Evolutionary conservation across 1,284 basidiomycete species (phyloP).

Genomic region (Sporisorium reilianum): DNA sequence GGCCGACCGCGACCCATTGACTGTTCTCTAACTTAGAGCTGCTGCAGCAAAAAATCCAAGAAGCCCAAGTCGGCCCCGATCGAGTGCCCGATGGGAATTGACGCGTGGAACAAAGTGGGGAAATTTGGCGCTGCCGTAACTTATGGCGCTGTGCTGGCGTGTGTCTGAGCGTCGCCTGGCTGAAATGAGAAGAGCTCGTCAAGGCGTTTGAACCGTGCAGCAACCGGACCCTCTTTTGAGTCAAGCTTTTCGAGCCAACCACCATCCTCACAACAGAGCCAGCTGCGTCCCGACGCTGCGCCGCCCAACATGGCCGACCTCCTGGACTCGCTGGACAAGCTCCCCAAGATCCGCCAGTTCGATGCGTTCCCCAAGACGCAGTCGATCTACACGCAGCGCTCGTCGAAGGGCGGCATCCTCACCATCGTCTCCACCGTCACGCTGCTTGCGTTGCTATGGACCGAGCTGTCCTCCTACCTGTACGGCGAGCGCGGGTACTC

Average conservation of each 20-base stretch:
- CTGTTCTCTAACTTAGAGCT: conserved; percentile 37
- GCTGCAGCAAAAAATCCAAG: neutral
- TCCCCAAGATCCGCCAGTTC: conserved; percentile 66
- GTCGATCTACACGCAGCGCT: conserved; percentile 85
- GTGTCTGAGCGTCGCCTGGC: neutral
- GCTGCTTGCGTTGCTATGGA: conserved; percentile 81
- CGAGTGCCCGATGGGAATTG: neutral
- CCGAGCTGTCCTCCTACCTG: conserved; percentile 88
- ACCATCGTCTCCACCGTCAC: conserved; percentile 82
- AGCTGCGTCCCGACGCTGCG: neutral
- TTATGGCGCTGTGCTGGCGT: neutral
- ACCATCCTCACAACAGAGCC: neutral
- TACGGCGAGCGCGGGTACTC: conserved; percentile 81
- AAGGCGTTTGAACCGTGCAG: neutral
- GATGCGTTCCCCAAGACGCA: conserved; percentile 73
- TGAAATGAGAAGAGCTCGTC: neutral
- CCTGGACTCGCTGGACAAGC: conserved; percentile 58
- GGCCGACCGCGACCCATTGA: conserved; percentile 46
- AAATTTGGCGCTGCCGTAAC: neutral
- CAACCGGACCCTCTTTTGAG: neutral
- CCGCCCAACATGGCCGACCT: conserved; percentile 53
- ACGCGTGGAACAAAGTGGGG: conserved; percentile 38
- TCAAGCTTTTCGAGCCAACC: too few species aligned
- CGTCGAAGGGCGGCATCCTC: conserved; percentile 86
- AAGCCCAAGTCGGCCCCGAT: neutral